These are phyloP conservation scores for Yamadazyma sp. DNA, from an alignment of 1,139 yeast genomes.

Conservation along the genomic window DNA sequence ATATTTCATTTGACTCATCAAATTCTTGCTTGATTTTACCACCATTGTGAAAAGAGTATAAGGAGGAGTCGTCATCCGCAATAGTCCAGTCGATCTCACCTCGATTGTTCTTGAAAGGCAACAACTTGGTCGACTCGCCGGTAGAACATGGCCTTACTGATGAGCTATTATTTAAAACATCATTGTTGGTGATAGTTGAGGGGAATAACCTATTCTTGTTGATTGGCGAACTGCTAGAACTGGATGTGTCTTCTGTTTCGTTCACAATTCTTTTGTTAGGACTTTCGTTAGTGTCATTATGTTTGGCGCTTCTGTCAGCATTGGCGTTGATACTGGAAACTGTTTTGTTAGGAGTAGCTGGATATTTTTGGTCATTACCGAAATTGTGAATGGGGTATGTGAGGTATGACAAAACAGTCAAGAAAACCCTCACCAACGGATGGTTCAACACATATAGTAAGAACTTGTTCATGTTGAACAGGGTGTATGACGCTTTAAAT, in stretches of 20 bases:
- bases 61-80: constrained; percentile 33
- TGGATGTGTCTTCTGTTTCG: constrained; percentile 3
- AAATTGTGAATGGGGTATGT: constrained; percentile 5
- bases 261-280: too few species aligned
- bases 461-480: constrained; percentile 6
- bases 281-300: background rate
- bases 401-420: constrained; percentile 9
- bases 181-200: constrained; percentile 8
- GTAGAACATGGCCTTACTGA: constrained; percentile 48
- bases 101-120: constrained; percentile 50
- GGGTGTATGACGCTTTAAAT: background rate
- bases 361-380: background rate
- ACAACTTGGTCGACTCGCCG: constrained; percentile 43
- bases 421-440: constrained; percentile 11
- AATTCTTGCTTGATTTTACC: background rate
- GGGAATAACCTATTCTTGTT: constrained; percentile 12
- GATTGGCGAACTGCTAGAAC: constrained; percentile 5
- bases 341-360: background rate
- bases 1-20: constrained; percentile 13
- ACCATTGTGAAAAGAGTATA: constrained; percentile 3
- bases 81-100: constrained; percentile 64
- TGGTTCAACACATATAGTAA: constrained; percentile 5
- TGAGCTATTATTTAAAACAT: constrained; percentile 3
- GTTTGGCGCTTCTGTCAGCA: background rate
- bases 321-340: background rate